Conservation (phyloP, 768 basidiomycete genomes). For the Kwoniella pini region DNA sequence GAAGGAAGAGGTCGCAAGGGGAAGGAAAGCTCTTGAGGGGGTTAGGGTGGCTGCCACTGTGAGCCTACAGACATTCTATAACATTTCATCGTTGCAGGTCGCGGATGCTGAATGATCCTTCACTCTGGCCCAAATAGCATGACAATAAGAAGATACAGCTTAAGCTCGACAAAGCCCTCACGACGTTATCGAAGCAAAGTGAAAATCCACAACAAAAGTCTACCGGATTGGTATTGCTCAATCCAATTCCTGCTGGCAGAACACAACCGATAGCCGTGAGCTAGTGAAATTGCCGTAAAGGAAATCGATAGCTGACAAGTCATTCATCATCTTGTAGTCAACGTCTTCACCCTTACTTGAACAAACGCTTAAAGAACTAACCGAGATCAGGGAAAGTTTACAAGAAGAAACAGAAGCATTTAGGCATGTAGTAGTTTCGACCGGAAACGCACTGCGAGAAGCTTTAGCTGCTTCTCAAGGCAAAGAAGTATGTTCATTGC, state of each 20-base stretch:
- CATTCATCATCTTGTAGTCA: constrained; percentile 23
- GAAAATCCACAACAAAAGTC: constrained; percentile 20
- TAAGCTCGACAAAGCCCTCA: constrained; percentile 42
- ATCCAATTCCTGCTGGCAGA: constrained; percentile 33
- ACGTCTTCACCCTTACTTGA: constrained; percentile 39
- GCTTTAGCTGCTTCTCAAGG: constrained; percentile 35
- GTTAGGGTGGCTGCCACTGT: constrained; percentile 44
- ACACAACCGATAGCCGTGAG: constrained; percentile 30
- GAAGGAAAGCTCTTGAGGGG: constrained; percentile 43
- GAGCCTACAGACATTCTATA: not conserved
- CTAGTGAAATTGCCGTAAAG: not conserved
- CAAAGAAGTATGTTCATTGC: constrained; percentile 29
- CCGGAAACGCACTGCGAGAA: constrained; percentile 46
- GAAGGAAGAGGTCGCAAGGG: constrained; percentile 38
- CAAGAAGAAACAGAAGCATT: constrained; percentile 54
- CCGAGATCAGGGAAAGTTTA: constrained; percentile 43
- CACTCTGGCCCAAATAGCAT: constrained; percentile 23
- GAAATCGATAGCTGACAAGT: constrained; percentile 1
- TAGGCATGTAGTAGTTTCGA: constrained; percentile 50
- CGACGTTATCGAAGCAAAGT: constrained; percentile 31
- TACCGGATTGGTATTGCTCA: constrained; percentile 36
- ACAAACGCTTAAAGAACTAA: constrained; percentile 47
- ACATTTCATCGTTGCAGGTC: not conserved
- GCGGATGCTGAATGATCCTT: not conserved
- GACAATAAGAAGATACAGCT: constrained; percentile 44